A percentile compares a stretch with the other conserved stretches of the same genome.
Conservation (phyloP, 2,329 filamentous ascomycete species). For the Colletotrichum filicis region DNA sequence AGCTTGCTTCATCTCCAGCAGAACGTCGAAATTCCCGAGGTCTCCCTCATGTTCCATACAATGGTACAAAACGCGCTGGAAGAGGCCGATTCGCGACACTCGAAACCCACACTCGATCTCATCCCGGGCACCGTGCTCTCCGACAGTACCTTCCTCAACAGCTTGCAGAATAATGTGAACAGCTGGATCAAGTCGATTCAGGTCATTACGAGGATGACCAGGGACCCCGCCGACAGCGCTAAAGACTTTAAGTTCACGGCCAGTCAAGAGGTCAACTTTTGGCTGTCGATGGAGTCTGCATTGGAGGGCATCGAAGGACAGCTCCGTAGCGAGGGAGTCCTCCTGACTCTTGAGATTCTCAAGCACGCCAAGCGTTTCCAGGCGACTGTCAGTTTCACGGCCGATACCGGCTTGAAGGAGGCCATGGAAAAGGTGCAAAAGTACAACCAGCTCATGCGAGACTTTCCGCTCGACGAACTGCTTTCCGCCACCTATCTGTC, state of each 20-base stretch:
- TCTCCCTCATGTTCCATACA: conserved; percentile 87
- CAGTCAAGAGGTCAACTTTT: conserved; percentile 98
- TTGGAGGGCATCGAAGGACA: conserved; percentile 92
- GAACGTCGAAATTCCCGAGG: conserved; percentile 96
- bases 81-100: conserved; percentile 74
- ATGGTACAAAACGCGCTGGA: conserved; percentile 88
- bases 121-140: conserved; percentile 81
- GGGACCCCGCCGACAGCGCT: conserved; percentile 76
- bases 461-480: conserved; percentile 95
- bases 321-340: conserved; percentile 87
- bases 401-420: conserved; percentile 96
- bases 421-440: conserved; percentile 96
- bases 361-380: conserved; percentile 98
- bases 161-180: conserved; percentile 92
- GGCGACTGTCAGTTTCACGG: conserved; percentile 94
- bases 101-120: conserved; percentile 80
- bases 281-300: conserved; percentile 95
- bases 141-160: conserved; percentile 93
- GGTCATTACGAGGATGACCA: conserved; percentile 91
- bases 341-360: conserved; percentile 91
- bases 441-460: conserved; percentile 98
- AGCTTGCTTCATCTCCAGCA: conserved; percentile 93
- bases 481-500: conserved; percentile 89
- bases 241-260: conserved; percentile 72
- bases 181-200: conserved; percentile 99